phyloP scores from a whole-genome alignment of 805 yeast genomes.

The Clavispora fructus region DNA sequence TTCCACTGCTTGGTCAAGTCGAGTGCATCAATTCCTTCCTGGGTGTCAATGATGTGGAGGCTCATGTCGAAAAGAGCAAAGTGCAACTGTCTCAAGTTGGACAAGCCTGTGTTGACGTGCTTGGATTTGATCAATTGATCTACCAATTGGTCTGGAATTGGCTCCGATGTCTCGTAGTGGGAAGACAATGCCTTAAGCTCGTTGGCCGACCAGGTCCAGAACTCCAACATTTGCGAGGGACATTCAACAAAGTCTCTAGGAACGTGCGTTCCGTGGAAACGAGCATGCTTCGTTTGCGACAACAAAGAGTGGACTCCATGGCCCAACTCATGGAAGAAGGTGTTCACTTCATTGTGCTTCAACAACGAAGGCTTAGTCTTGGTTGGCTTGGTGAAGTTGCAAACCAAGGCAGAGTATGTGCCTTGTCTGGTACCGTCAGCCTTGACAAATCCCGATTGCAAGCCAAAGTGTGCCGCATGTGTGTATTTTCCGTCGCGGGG shows the following conservation, averaged over 20 bases:
- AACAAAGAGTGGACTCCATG: slow-evolving; percentile 81
- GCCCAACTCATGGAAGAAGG: slow-evolving; percentile 86
- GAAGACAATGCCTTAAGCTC: slow-evolving; percentile 56
- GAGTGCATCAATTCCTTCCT: slow-evolving; percentile 37
- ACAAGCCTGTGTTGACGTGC: slow-evolving; percentile 64
- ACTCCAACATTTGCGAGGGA: slow-evolving; percentile 86
- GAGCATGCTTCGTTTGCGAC: slow-evolving; percentile 57
- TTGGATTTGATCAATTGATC: slow-evolving; percentile 16
- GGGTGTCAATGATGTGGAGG: slow-evolving; percentile 48
- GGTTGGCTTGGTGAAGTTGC: slow-evolving; percentile 78
- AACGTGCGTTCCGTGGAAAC: slow-evolving; percentile 74
- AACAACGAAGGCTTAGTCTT: slow-evolving; percentile 65
- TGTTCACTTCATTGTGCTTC: slow-evolving; percentile 72
- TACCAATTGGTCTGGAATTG: slow-evolving; percentile 41
- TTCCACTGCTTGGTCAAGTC: slow-evolving; percentile 63
- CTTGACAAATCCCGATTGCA: slow-evolving; percentile 54
- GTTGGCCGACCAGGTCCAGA: slow-evolving; percentile 75
- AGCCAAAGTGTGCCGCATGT: slow-evolving; percentile 80
- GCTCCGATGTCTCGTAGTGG: slow-evolving; percentile 60
- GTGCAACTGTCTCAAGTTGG: slow-evolving; percentile 69
- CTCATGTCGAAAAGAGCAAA: slow-evolving; percentile 75
- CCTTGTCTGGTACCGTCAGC: slow-evolving; percentile 54
- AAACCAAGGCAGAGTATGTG: slow-evolving; percentile 65
- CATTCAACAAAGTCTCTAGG: slow-evolving; percentile 88
- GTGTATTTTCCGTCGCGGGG: slow-evolving; percentile 86